Evolutionary conservation across 148 eudicot genomes (phyloP).

Genomic region (Silene uniflora): DNA sequence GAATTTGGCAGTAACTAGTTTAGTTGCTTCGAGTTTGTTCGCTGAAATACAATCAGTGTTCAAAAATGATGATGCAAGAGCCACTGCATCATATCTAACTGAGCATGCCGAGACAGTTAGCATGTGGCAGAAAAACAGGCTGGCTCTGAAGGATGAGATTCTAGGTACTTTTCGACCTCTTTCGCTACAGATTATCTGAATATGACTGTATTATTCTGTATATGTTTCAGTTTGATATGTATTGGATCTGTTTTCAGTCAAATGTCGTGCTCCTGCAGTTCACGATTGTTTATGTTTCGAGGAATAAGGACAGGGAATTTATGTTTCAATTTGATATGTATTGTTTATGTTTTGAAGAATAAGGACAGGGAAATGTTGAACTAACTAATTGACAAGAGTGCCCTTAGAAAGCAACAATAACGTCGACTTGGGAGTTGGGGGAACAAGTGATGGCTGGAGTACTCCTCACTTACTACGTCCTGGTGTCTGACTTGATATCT

Average conservation of each 20-base stretch:
- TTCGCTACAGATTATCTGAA: neutral
- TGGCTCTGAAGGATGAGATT: slow-evolving; percentile 1
- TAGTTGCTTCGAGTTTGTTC: neutral
- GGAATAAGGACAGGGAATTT: too few relatives aligned
- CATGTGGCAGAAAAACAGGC: neutral
- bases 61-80: neutral
- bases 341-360: neutral
- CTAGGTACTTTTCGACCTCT: slow-evolving; percentile 1
- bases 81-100: neutral
- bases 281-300: neutral
- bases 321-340: too few relatives aligned
- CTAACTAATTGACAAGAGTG: neutral
- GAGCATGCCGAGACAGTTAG: neutral
- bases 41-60: neutral
- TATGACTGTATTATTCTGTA: neutral
- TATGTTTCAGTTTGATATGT: neutral
- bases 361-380: too few relatives aligned
- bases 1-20: neutral
- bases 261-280: neutral
- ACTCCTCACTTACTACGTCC: neutral
- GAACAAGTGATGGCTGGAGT: neutral
- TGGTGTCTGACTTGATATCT: neutral
- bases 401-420: too few relatives aligned
- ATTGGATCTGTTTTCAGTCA: neutral
- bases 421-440: too few relatives aligned